Evolutionary conservation across 371 early-diverging fungal genomes (phyloP), one percentile per base, ranked within the genome.

Genomic region (Rhizopus sp.): DNA sequence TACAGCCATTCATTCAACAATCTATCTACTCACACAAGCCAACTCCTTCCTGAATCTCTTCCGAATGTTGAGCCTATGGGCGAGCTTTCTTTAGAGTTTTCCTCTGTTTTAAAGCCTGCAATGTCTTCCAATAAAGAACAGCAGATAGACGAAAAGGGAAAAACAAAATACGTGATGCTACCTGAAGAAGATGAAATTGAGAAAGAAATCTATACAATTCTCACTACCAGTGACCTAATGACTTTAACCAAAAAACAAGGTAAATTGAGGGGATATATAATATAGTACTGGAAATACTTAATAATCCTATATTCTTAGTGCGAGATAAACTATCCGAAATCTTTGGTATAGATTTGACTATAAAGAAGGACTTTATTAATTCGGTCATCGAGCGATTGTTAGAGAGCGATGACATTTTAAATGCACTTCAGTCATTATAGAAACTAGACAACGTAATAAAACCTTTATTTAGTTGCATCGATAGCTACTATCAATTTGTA

Each of bases 151-250:
- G 58, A 56, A 15, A 49, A 44, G 5, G 17, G 23, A 9, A 66
- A 61, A 38, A 0, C 31, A 9, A 72, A 57, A 85, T 23, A 50
- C 73, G 84, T 16, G 8, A 76, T 75, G 32, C 65, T 85, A 35
- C 93, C 94, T 1, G 87, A 88, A n/a, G 93, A 96, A 51, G 93
- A 92, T 41, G 90, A 94, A 63, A 81, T 97, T 42, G 78, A 92
- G 9, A 73, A 71, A 44, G 92, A 93, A 70, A 90, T 95, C 53
- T 77, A 83, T 33, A 77, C 78, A 39, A 92, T 96, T 32, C 78
- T 97, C 9, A 63, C 83, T 7, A 88, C 76, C 1, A 83, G 93
- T n/a, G 84, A 93, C 59, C 74, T 93, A 35, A 89, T 89, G 87
- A 80, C 78, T 33, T 74, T 91, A 33, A 90, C 92, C 30, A 91